Percentiles rank a stretch among this genome's conserved stretches.
phyloP scores from a whole-genome alignment of 2,329 filamentous ascomycete genomes.

The Chrysoporthe cubensis region DNA sequence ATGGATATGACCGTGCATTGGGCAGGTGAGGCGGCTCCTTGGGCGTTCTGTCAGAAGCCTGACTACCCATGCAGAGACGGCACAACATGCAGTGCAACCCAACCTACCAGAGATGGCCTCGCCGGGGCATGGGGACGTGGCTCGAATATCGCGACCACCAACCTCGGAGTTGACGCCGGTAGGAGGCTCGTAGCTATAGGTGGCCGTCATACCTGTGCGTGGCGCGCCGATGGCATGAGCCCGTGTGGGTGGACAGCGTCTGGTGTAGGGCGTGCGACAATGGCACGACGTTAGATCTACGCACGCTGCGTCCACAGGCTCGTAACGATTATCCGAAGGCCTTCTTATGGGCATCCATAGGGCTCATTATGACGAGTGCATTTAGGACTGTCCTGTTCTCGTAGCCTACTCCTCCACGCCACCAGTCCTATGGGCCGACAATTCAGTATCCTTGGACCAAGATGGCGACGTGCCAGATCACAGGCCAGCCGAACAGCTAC shows the following conservation, averaged over 20 bases:
- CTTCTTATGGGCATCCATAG: neutral
- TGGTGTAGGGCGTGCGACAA: constrained; percentile 6
- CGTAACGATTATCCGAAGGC: neutral
- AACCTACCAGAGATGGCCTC: neutral
- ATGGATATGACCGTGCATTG: neutral
- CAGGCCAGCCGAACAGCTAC: constrained; percentile 21
- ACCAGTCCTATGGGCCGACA: neutral
- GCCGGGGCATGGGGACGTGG: constrained; percentile 10
- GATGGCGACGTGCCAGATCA: constrained; percentile 24
- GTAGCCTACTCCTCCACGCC: neutral
- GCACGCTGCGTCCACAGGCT: neutral
- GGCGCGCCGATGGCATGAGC: neutral
- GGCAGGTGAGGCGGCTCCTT: neutral
- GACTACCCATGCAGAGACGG: constrained; percentile 1
- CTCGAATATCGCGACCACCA: constrained; percentile 9
- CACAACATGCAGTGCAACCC: constrained; percentile 7
- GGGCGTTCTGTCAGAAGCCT: neutral
- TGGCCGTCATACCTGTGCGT: neutral
- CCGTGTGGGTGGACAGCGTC: neutral
- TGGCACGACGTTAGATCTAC: neutral
- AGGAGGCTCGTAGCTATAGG: neutral
- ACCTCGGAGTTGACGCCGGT: neutral
- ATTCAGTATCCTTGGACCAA: neutral
- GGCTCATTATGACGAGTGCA: neutral
- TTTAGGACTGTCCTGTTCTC: neutral